phyloP scores from a whole-genome alignment of 2,329 filamentous ascomycete species.

The Penicillium frequentans region DNA sequence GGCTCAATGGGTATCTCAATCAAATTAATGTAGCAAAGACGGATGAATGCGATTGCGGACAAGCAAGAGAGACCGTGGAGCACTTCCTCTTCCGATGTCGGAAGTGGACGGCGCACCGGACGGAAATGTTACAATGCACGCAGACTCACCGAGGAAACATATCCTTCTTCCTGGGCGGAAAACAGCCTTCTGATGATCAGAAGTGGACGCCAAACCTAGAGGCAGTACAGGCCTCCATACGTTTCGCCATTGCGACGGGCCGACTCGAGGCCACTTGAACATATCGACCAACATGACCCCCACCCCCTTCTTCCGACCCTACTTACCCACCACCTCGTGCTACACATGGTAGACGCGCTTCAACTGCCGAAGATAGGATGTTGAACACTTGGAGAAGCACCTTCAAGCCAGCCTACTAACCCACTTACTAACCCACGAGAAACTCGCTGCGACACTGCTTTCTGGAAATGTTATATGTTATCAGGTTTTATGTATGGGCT shows the following conservation, averaged over 20 bases:
- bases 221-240: too few species aligned
- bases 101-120: conserved; percentile 26
- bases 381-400: conserved; percentile 37
- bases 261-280: not conserved
- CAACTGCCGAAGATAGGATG: conserved; percentile 36
- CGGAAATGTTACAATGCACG: conserved; percentile 24
- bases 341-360: conserved; percentile 31
- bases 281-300: not conserved
- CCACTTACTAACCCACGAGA: conserved; percentile 28
- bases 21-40: too few species aligned
- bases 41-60: not conserved
- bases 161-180: conserved; percentile 30
- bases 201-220: too few species aligned
- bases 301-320: not conserved
- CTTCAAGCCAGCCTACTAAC: conserved; percentile 34
- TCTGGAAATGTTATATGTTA: conserved; percentile 19
- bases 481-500: conserved; percentile 26
- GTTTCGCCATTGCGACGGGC: too few species aligned
- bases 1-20: too few species aligned
- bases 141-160: conserved; percentile 24
- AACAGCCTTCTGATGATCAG: too few species aligned
- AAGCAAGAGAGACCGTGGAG: conserved; percentile 11
- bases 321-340: conserved; percentile 26
- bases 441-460: conserved; percentile 19
- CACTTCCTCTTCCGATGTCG: conserved; percentile 16